Percentiles rank a stretch among this genome's conserved stretches.
These are phyloP conservation scores for Ophiostoma fasciatum DNA, from an alignment of 2,329 filamentous ascomycete genomes.

Conservation along the genomic window DNA sequence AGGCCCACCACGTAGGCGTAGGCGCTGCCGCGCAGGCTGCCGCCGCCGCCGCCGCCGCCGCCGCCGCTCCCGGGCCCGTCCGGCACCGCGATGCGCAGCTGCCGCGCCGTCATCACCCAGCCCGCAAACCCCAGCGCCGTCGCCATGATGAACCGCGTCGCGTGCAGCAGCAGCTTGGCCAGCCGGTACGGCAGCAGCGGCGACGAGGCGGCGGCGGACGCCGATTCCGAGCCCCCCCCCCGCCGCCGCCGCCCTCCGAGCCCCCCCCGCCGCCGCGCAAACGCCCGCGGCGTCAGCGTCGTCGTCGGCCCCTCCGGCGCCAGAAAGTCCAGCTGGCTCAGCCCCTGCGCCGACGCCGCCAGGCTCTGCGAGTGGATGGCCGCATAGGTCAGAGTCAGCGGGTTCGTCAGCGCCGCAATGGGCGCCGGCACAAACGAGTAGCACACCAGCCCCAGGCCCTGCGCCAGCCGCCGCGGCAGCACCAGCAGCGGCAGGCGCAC, in stretches of 20 bases:
- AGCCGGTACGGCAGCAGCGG: constrained; percentile 73
- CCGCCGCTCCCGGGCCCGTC: constrained; percentile 23
- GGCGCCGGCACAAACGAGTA: constrained; percentile 70
- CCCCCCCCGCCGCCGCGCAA: too few relatives aligned
- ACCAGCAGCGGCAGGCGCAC: constrained; percentile 76
- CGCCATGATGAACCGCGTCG: constrained; percentile 82
- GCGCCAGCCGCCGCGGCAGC: constrained; percentile 54
- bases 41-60: constrained; percentile 22
- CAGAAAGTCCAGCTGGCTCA: constrained; percentile 73
- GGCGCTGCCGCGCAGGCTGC: constrained; percentile 57
- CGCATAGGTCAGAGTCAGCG: constrained; percentile 79
- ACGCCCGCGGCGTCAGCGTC: constrained; percentile 44
- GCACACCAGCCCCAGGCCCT: constrained; percentile 47
- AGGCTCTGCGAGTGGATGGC: constrained; percentile 86
- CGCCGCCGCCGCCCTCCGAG: constrained; percentile 10
- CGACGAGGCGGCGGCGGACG: too few relatives aligned
- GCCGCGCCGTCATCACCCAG: constrained; percentile 88
- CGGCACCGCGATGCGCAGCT: constrained; percentile 47
- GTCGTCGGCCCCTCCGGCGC: constrained; percentile 59
- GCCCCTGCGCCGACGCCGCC: constrained; percentile 57
- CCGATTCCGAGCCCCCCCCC: constrained; percentile 20
- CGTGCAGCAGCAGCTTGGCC: constrained; percentile 80
- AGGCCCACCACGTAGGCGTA: constrained; percentile 93
- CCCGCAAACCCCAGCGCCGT: constrained; percentile 81
- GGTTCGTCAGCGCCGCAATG: constrained; percentile 75